These are phyloP conservation scores for Colletotrichum incanum DNA, from an alignment of 2,329 filamentous ascomycete species.

Conservation along the genomic window DNA sequence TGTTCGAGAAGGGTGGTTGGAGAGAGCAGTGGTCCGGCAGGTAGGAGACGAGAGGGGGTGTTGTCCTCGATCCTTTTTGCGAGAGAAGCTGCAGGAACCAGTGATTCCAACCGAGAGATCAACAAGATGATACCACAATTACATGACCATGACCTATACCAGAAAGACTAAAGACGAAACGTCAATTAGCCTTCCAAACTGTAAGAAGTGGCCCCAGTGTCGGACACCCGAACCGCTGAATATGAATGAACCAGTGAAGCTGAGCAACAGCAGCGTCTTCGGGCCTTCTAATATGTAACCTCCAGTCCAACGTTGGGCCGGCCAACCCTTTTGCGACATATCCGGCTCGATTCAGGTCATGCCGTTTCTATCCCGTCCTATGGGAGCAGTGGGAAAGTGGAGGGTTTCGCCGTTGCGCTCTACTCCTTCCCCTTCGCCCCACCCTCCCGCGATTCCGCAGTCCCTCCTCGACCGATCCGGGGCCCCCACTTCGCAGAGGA, in stretches of 20 bases:
- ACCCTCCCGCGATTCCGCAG: neutral
- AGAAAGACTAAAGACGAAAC: neutral
- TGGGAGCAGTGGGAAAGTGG: neutral
- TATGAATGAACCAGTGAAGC: neutral
- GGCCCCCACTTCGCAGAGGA: neutral
- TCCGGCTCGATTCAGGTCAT: neutral
- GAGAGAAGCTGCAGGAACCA: neutral
- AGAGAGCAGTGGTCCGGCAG: slow-evolving; percentile 74
- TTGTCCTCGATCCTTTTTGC: neutral
- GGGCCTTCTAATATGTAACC: neutral
- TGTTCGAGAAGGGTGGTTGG: slow-evolving; percentile 82
- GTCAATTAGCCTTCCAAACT: neutral
- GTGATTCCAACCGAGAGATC: neutral
- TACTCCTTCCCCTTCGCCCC: no score
- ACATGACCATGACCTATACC: neutral
- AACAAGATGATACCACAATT: neutral
- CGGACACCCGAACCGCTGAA: neutral
- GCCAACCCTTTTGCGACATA: neutral
- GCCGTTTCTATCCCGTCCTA: neutral
- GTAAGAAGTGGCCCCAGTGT: neutral
- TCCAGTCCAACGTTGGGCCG: neutral
- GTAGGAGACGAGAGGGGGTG: slow-evolving; percentile 47
- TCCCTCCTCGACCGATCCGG: neutral
- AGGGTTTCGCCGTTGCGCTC: no score
- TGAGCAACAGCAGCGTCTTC: neutral